Conservation (phyloP, 306 rosid species). For the Pterocarpus macrocarpus region DNA sequence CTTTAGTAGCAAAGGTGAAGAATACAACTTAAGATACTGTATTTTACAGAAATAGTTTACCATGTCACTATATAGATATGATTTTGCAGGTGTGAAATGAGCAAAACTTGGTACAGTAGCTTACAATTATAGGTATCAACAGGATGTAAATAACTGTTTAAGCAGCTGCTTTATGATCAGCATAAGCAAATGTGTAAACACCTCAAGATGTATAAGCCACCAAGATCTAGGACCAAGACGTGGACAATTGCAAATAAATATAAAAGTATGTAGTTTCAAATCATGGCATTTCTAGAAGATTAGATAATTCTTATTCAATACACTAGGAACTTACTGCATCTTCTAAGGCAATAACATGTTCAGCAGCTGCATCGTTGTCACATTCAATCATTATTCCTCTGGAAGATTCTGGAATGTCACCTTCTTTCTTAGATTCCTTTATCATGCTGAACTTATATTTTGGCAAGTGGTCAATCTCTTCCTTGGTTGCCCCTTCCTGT, state of each 20-base stretch:
- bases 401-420: constrained; percentile 63
- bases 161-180: not conserved
- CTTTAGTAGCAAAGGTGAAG: not conserved
- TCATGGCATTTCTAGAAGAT: not conserved
- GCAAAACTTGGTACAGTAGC: not conserved
- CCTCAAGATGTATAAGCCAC: constrained; percentile 9
- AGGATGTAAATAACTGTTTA: constrained; percentile 9
- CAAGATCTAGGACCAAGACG: constrained; percentile 5
- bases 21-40: not conserved
- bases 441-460: constrained; percentile 66
- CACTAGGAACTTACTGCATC: constrained; percentile 75
- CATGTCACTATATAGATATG: constrained; percentile 3
- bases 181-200: constrained; percentile 8
- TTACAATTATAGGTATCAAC: constrained; percentile 16
- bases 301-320: constrained; percentile 1
- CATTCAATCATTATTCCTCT: constrained; percentile 74
- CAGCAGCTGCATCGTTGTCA: constrained; percentile 55
- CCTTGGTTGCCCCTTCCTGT: constrained; percentile 94
- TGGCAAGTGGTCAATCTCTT: constrained; percentile 81
- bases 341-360: constrained; percentile 63
- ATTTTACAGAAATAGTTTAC: not conserved
- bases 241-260: not conserved
- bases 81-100: constrained; percentile 17
- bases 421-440: constrained; percentile 57
- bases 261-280: not conserved